Conservation (phyloP, 75 land plant genomes). For the Pinus albicaulis region DNA sequence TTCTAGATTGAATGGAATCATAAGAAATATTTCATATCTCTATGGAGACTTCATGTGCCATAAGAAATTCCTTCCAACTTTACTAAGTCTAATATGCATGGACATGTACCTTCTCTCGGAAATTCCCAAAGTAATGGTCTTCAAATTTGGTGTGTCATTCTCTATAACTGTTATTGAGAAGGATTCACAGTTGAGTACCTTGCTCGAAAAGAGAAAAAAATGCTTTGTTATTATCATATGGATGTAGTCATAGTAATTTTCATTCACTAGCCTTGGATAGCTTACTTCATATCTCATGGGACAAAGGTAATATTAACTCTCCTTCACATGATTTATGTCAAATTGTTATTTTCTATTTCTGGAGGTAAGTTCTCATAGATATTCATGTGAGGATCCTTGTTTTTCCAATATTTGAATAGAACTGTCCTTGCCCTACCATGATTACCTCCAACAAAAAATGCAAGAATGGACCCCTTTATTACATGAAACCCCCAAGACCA, state of each 20-base stretch:
- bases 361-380: too few relatives aligned
- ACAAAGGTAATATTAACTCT: too few relatives aligned
- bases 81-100: constrained; percentile 51
- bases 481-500: constrained; percentile 52
- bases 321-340: too few relatives aligned
- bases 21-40: constrained; percentile 77
- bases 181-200: constrained; percentile 72
- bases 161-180: constrained; percentile 74
- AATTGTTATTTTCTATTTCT: too few relatives aligned
- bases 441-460: constrained; percentile 78
- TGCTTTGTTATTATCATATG: constrained; percentile 79
- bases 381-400: too few relatives aligned
- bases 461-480: constrained; percentile 50
- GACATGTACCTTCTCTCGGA: constrained; percentile 39
- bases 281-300: too few relatives aligned
- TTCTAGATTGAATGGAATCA: constrained; percentile 83
- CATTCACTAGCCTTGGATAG: too few relatives aligned
- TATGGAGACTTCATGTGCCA: constrained; percentile 64
- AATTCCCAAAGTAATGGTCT: constrained; percentile 50
- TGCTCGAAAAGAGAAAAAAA: constrained; percentile 75
- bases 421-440: constrained; percentile 67
- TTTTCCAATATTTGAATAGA: too few relatives aligned
- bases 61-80: constrained; percentile 63
- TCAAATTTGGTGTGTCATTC: constrained; percentile 68
- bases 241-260: too few relatives aligned